Evolutionary conservation across 2,329 filamentous ascomycete genomes (phyloP).

Genomic region (Capronia epimyces): DNA sequence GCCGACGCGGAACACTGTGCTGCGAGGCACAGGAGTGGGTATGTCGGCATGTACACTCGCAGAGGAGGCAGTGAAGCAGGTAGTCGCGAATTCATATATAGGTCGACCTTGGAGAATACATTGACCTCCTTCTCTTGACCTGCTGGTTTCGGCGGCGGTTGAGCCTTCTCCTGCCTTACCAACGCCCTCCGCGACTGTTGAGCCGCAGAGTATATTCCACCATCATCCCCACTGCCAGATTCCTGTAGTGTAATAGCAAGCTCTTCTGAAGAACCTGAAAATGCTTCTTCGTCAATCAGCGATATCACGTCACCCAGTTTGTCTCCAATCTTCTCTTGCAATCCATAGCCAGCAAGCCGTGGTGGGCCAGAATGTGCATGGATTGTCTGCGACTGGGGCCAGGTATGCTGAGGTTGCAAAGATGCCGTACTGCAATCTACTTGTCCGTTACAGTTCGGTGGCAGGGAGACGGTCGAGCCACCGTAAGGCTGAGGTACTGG

Average conservation of each 20-base stretch:
- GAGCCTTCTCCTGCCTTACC: neutral
- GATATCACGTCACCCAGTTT: slow-evolving; percentile 66
- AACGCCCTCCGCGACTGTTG: slow-evolving; percentile 6
- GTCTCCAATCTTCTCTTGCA: slow-evolving; percentile 52
- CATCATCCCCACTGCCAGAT: slow-evolving; percentile 1
- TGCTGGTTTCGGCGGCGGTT: slow-evolving; percentile 25
- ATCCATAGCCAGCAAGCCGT: neutral
- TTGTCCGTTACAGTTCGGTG: neutral
- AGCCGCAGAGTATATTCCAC: neutral
- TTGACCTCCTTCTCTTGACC: slow-evolving; percentile 44
- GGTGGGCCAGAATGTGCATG: neutral
- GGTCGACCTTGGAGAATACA: slow-evolving; percentile 70
- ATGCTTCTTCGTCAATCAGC: slow-evolving; percentile 61
- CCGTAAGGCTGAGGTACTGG: neutral
- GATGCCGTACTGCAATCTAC: neutral
- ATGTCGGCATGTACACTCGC: slow-evolving; percentile 67
- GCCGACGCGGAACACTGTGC: slow-evolving; percentile 71
- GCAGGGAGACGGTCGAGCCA: slow-evolving; percentile 9
- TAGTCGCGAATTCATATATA: slow-evolving; percentile 71
- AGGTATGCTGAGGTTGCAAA: slow-evolving; percentile 12
- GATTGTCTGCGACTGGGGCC: slow-evolving; percentile 3
- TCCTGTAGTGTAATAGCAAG: slow-evolving; percentile 13
- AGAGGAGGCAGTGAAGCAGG: slow-evolving; percentile 63
- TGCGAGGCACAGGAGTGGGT: slow-evolving; percentile 70
- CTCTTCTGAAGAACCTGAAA: slow-evolving; percentile 42